phyloP scores from a whole-genome alignment of 345 rosid species.

The Aquilaria malaccensis region DNA sequence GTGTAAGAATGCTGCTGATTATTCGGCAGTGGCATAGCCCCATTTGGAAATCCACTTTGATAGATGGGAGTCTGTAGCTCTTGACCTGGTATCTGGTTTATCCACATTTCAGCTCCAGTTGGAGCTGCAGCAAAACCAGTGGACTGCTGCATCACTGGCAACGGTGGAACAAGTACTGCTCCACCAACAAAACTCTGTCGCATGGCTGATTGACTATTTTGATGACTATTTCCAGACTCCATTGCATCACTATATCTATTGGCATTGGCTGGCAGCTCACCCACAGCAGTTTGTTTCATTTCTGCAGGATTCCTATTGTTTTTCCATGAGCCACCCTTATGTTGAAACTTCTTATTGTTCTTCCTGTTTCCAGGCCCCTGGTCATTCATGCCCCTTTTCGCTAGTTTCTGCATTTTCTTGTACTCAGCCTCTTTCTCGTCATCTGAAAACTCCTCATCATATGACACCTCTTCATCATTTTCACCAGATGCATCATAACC shows the following conservation, averaged over 20 bases:
- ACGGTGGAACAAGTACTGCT: conserved; percentile 26
- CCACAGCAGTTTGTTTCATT: conserved; percentile 19
- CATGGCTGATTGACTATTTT: conserved; percentile 14
- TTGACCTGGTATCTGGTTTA: conserved; percentile 24
- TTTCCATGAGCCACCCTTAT: conserved; percentile 37
- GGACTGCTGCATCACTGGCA: conserved; percentile 27
- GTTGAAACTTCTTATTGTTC: conserved; percentile 39
- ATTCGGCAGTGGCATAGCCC: conserved; percentile 38
- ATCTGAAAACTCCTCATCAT: conserved; percentile 87
- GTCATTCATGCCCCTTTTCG: conserved; percentile 56
- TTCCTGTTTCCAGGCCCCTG: conserved; percentile 36
- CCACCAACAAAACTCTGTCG: conserved; percentile 26
- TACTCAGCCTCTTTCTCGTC: conserved; percentile 92
- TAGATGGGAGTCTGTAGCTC: conserved; percentile 21
- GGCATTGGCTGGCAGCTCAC: conserved; percentile 19
- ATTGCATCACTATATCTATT: conserved; percentile 18
- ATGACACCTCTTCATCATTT: conserved; percentile 80
- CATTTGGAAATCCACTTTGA: conserved; percentile 33
- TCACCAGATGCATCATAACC: conserved; percentile 97
- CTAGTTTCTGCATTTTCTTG: conserved; percentile 54
- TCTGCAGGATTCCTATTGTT: conserved; percentile 23
- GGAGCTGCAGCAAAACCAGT: conserved; percentile 23
- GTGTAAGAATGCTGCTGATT: conserved; percentile 43
- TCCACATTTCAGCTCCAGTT: conserved; percentile 26
- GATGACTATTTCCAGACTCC: conserved; percentile 19